A percentile compares a stretch with the other conserved stretches of the same genome.
Conservation (phyloP, 2,329 filamentous ascomycete species). For the Colletotrichum salicis region DNA sequence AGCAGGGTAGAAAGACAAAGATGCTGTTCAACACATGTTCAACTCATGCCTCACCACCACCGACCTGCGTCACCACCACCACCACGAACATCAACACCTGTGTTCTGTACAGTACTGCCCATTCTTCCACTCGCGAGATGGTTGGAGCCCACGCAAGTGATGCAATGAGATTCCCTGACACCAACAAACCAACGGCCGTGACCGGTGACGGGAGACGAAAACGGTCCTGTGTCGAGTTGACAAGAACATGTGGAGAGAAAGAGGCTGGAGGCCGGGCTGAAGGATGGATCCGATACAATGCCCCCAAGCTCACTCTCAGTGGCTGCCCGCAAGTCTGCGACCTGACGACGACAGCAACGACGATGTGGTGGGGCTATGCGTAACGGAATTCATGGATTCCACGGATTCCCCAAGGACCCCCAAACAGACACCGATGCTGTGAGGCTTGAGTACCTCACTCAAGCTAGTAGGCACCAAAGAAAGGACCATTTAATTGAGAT, state of each 20-base stretch:
- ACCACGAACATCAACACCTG: not conserved
- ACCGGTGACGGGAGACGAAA: not conserved
- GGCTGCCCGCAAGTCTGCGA: not conserved
- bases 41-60: not conserved
- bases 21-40: not conserved
- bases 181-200: not conserved
- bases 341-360: not conserved
- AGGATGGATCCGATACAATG: not conserved
- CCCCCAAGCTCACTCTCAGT: not conserved
- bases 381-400: not conserved
- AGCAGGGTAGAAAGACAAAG: not conserved
- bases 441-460: not conserved
- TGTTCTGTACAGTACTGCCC: not conserved
- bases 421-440: not conserved
- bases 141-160: not conserved
- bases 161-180: not conserved
- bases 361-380: not conserved
- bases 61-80: not conserved
- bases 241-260: not conserved
- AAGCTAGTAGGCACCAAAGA: not conserved
- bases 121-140: not conserved
- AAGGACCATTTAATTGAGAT: not conserved
- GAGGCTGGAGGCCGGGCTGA: not conserved
- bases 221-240: not conserved
- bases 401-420: not conserved